phyloP scores from a whole-genome alignment of 2,329 filamentous ascomycete species.

The Ceratocystis albifundus region DNA sequence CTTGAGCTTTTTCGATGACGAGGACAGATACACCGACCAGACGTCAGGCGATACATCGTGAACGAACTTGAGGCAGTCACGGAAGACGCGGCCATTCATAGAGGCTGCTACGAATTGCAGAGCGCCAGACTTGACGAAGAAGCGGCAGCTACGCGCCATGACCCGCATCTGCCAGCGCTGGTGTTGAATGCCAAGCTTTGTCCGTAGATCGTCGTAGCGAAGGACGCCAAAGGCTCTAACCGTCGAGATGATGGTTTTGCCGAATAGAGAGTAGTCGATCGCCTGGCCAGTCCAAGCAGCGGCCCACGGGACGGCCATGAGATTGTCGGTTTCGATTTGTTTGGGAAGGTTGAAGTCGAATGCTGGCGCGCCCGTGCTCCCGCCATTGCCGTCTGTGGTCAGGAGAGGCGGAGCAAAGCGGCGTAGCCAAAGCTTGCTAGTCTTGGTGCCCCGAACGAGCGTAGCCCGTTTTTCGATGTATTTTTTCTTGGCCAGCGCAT shows the following conservation, averaged over 20 bases:
- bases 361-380: constrained; percentile 24
- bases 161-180: constrained; percentile 49
- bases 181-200: constrained; percentile 46
- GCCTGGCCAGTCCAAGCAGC: constrained; percentile 45
- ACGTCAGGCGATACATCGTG: constrained; percentile 46
- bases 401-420: constrained; percentile 40
- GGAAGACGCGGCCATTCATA: constrained; percentile 44
- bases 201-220: constrained; percentile 46
- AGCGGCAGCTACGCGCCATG: constrained; percentile 46
- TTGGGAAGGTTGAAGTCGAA: constrained; percentile 17
- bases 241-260: constrained; percentile 46
- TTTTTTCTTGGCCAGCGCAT: constrained; percentile 47
- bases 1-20: constrained; percentile 21
- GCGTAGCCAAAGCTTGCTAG: constrained; percentile 51
- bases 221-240: constrained; percentile 48
- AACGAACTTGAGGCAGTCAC: constrained; percentile 49
- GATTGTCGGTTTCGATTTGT: constrained; percentile 33
- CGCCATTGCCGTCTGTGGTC: constrained; percentile 26
- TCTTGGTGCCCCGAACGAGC: constrained; percentile 47
- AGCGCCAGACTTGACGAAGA: constrained; percentile 44
- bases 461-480: constrained; percentile 52
- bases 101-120: constrained; percentile 47
- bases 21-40: constrained; percentile 41
- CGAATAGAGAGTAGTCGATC: constrained; percentile 48
- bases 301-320: constrained; percentile 46